A percentile compares a stretch with the other conserved stretches of the same genome.
Evolutionary conservation across 2,329 filamentous ascomycete genomes (phyloP).

Genomic region (Helotiales sp.): DNA sequence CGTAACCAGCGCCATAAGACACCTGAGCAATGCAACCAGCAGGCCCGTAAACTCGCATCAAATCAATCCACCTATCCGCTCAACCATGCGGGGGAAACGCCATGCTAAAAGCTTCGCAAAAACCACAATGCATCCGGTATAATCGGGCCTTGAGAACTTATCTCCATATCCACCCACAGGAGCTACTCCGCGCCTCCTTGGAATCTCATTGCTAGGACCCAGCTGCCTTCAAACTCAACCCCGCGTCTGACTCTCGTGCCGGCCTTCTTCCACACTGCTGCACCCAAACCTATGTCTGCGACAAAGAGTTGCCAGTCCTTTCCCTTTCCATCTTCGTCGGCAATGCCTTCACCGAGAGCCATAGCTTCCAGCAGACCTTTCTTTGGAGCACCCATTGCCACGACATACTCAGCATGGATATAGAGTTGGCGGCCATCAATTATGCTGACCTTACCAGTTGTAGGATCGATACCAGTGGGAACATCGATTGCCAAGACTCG

Average conservation of each 20-base stretch:
- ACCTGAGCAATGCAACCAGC: conserved; percentile 4
- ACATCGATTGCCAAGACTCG: conserved; percentile 87
- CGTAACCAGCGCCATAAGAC: conserved; percentile 6
- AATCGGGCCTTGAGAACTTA: not conserved
- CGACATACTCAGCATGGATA: conserved; percentile 80
- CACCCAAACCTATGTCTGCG: conserved; percentile 84
- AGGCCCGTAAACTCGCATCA: not conserved
- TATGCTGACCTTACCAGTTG: conserved; percentile 68
- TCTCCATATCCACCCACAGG: conserved; percentile 7
- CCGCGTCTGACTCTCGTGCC: conserved; percentile 81
- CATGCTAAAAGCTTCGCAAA: conserved; percentile 20
- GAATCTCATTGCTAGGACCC: conserved; percentile 73
- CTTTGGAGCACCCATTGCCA: conserved; percentile 86
- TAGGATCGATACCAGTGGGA: conserved; percentile 85
- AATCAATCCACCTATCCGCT: not conserved
- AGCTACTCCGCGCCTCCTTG: conserved; percentile 34
- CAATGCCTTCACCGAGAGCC: conserved; percentile 37
- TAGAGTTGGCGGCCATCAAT: conserved; percentile 80
- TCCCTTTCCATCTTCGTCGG: conserved; percentile 41
- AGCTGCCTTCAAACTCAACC: conserved; percentile 85
- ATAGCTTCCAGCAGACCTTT: conserved; percentile 81
- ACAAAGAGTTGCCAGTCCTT: conserved; percentile 77
- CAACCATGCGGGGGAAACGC: conserved; percentile 10
- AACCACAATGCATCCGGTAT: not conserved
- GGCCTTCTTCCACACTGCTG: conserved; percentile 83